Evolutionary conservation across 148 eudicot genomes (phyloP).

Genomic region (Bassia scoparia): DNA sequence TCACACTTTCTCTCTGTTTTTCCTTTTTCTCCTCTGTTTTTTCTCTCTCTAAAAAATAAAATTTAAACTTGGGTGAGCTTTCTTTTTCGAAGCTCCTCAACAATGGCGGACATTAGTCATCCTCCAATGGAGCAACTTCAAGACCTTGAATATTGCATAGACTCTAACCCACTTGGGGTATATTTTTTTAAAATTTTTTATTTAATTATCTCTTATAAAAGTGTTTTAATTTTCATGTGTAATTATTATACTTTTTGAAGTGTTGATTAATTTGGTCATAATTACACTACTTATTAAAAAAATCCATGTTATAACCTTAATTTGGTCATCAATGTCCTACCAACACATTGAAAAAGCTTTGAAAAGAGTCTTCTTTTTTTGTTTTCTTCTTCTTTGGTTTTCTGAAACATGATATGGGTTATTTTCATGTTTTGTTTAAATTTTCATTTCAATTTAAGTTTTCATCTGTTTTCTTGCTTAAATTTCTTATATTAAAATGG

Average conservation of each 20-base stretch:
- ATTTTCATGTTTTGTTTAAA: slow-evolving; percentile 11
- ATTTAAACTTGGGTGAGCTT: slow-evolving; percentile 18
- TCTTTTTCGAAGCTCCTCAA: slow-evolving; percentile 23
- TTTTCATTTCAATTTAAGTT: neutral
- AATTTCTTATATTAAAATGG: neutral
- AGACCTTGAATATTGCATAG: slow-evolving; percentile 98
- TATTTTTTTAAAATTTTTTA: slow-evolving; percentile 16
- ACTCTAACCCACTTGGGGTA: slow-evolving; percentile 98
- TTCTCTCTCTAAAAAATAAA: neutral
- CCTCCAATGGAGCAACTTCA: slow-evolving; percentile 99
- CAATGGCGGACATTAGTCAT: slow-evolving; percentile 83
- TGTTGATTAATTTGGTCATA: slow-evolving; percentile 19
- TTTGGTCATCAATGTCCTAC: slow-evolving; percentile 31
- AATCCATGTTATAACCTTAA: slow-evolving; percentile 11
- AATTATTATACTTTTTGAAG: neutral
- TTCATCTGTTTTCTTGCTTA: neutral
- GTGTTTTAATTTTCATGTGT: neutral
- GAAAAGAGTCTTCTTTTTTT: slow-evolving; percentile 14
- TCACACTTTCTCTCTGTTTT: slow-evolving; percentile 10
- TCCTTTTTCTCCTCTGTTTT: neutral
- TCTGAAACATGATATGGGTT: slow-evolving; percentile 16
- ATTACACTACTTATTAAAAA: slow-evolving; percentile 18
- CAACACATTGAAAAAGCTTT: slow-evolving; percentile 14
- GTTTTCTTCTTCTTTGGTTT: slow-evolving; percentile 15
- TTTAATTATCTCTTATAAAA: neutral